These are phyloP conservation scores for Eurotiales sp. DNA, from an alignment of 2,329 filamentous ascomycete species.

Conservation along the genomic window DNA sequence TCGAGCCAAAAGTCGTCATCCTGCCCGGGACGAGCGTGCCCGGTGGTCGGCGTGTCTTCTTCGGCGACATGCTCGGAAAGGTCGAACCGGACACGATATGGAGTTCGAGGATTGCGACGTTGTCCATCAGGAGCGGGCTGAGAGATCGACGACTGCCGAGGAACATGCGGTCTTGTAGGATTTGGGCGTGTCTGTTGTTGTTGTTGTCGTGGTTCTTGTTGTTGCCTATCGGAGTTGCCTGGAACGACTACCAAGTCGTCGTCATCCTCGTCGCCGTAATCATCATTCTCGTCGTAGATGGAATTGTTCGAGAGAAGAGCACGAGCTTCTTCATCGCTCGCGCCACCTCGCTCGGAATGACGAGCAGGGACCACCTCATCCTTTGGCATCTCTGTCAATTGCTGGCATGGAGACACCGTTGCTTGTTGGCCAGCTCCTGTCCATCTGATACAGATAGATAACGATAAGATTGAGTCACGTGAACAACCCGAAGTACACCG, in stretches of 20 bases:
- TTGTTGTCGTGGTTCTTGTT: constrained; percentile 9
- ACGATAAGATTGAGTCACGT: neutral
- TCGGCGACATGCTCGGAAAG: constrained; percentile 26
- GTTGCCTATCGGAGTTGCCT: constrained; percentile 20
- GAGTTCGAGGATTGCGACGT: constrained; percentile 55
- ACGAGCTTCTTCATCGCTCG: constrained; percentile 29
- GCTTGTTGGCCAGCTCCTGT: constrained; percentile 21
- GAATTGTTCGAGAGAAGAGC: constrained; percentile 29
- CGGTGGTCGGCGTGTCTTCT: constrained; percentile 30
- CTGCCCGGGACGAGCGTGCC: constrained; percentile 24
- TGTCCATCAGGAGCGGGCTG: constrained; percentile 37
- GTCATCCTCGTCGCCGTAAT: constrained; percentile 20
- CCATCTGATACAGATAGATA: neutral
- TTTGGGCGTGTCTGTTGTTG: constrained; percentile 18
- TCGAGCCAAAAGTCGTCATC: constrained; percentile 46
- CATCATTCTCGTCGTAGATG: constrained; percentile 13
- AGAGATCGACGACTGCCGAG: constrained; percentile 42
- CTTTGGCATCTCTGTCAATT: constrained; percentile 38
- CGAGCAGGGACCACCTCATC: constrained; percentile 35
- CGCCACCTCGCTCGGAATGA: constrained; percentile 28
- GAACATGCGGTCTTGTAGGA: constrained; percentile 16
- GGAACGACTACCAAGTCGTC: constrained; percentile 26
- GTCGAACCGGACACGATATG: constrained; percentile 69
- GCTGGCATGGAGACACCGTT: constrained; percentile 17
- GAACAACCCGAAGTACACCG: too few relatives aligned